Percentiles rank a stretch among this genome's conserved stretches.
Conservation (phyloP, 2,329 filamentous ascomycete species). For the Apiospora phragmitis region DNA sequence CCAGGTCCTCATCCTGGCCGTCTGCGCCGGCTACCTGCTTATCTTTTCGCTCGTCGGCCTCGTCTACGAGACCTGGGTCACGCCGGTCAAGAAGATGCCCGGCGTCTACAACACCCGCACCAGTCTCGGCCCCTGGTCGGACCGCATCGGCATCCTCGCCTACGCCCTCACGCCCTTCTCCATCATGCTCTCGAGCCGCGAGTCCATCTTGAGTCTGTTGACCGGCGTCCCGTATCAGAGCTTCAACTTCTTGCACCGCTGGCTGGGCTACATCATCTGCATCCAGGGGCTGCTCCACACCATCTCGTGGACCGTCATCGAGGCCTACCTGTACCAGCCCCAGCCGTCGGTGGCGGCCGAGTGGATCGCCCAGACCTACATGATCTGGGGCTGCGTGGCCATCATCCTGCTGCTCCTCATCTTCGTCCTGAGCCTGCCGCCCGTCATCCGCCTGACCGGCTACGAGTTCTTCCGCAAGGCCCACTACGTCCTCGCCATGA, state of each 20-base stretch:
- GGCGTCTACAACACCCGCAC: slow-evolving; percentile 64
- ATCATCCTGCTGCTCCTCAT: slow-evolving; percentile 64
- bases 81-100: slow-evolving; percentile 60
- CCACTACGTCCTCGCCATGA: slow-evolving; percentile 71
- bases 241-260: slow-evolving; percentile 78
- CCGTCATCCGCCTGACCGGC: slow-evolving; percentile 64
- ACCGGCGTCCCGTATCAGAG: slow-evolving; percentile 75
- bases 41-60: slow-evolving; percentile 72
- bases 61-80: slow-evolving; percentile 67
- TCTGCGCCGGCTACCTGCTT: slow-evolving; percentile 61
- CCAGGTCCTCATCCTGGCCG: slow-evolving; percentile 62
- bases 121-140: slow-evolving; percentile 65
- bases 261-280: slow-evolving; percentile 74
- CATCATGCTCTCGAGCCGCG: slow-evolving; percentile 65
- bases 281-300: slow-evolving; percentile 69
- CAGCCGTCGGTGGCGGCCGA: slow-evolving; percentile 59
- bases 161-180: slow-evolving; percentile 74
- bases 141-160: slow-evolving; percentile 69
- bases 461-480: slow-evolving; percentile 78
- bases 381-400: slow-evolving; percentile 72
- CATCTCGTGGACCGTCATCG: slow-evolving; percentile 68
- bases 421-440: slow-evolving; percentile 57
- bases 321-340: slow-evolving; percentile 68
- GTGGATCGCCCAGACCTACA: slow-evolving; percentile 66
- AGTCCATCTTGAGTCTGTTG: slow-evolving; percentile 67